Evolutionary conservation across 352 stramenopile species (phyloP), one percentile per base, ranked within the genome.

Genomic region (Hyaloperonospora arabidopsidis): DNA sequence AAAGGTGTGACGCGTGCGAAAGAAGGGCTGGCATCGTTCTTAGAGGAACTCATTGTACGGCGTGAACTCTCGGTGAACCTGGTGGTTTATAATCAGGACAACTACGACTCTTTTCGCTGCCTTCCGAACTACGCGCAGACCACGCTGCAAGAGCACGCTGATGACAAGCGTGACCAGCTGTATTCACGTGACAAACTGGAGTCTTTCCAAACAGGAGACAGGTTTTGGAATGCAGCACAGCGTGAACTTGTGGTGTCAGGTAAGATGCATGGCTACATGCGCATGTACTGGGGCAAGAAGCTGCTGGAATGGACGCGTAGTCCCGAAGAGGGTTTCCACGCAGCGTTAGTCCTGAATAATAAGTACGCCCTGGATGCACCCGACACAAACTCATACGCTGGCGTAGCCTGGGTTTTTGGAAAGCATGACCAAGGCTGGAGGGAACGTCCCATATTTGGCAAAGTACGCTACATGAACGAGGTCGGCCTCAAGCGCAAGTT

Each of bases 271-370:
- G 81, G 84, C 61, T 95, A 90, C 66, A 90, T 95, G 81, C 87
- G 95, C 47, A 99, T 99, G 97, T 99, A 99, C 74, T 99, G 97
- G 97, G 96, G 88, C 36, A 98, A 98, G 74, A 98, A 98, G 68
- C 95, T 99, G 47, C 73, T 99, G 14, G 96, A 99, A 67, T 99
- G 97, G 97, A 98, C 96, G 1, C 47, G 68, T 18, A 84, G 81
- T 10, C 96, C 96, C 0, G 65, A 85, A 34, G 76, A 97, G 59
- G 96, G 94, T 5, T 90, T 98, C 21, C 57, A 79, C n/a, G 93
- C 78, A 5, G 95, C 90, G 12, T 79, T 98, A 29, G 93, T 96
- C 22, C 87, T 99, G 25, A 99, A 99, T 79, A 98, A 99, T 74
- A 97, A 97, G 72, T 99, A 98, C 68, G 86, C 88, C 0, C 79